These are phyloP conservation scores for Wickerhamomyces silvicola DNA, from an alignment of 805 yeast species.

Conservation along the genomic window DNA sequence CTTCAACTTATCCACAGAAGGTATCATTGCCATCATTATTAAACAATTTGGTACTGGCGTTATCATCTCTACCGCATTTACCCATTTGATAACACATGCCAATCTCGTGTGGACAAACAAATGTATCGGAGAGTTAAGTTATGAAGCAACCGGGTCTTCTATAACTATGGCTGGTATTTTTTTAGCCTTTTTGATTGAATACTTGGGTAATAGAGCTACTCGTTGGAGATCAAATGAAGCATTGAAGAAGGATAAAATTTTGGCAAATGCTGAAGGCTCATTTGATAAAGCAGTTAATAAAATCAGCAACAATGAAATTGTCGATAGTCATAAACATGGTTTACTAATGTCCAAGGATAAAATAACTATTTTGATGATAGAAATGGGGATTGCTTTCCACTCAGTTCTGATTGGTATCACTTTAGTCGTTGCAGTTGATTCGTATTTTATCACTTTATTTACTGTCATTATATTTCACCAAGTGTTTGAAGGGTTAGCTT, in stretches of 20 bases:
- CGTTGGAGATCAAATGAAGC: too few relatives aligned
- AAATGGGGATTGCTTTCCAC: constrained; percentile 74
- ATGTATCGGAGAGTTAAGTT: constrained; percentile 11
- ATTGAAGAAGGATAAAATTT: too few relatives aligned
- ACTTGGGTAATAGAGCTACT: constrained; percentile 7
- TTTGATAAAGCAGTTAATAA: too few relatives aligned
- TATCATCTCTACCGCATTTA: constrained; percentile 15
- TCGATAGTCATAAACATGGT: background rate
- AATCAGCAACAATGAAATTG: background rate
- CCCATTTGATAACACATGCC: constrained; percentile 16
- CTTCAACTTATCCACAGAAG: constrained; percentile 5
- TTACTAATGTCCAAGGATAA: constrained; percentile 5
- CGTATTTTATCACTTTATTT: constrained; percentile 59
- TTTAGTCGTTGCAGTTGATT: constrained; percentile 63
- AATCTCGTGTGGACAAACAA: constrained; percentile 12
- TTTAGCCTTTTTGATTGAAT: constrained; percentile 13
- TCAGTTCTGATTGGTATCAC: constrained; percentile 75
- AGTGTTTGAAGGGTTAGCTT: constrained; percentile 75
- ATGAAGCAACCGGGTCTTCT: constrained; percentile 14
- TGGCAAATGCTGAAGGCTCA: too few relatives aligned
- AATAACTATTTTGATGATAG: constrained; percentile 44
- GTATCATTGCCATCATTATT: constrained; percentile 7
- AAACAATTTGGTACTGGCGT: constrained; percentile 19
- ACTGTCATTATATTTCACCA: constrained; percentile 66
- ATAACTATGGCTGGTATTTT: constrained; percentile 17